Conservation (phyloP, 148 eudicot species). For the Suaeda aralocaspica region DNA sequence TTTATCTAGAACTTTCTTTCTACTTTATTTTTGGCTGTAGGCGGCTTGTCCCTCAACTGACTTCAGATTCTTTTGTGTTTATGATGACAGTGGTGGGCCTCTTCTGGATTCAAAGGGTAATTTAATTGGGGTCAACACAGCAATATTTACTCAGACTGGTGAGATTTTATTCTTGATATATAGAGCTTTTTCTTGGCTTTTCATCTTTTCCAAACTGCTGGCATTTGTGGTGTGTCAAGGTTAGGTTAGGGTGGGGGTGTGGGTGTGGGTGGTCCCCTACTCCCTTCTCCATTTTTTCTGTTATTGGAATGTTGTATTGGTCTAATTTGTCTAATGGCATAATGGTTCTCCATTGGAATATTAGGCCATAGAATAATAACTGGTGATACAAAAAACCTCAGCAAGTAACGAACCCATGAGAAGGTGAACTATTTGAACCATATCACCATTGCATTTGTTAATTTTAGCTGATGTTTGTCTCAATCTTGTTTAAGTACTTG, state of each 20-base stretch:
- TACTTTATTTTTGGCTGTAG: not conserved
- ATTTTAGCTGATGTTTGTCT: not conserved
- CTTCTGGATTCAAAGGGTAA: slow-evolving; percentile 88
- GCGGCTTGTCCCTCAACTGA: not conserved
- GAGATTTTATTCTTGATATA: slow-evolving; percentile 13
- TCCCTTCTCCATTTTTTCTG: no score
- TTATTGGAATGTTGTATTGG: no score
- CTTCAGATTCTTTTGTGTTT: slow-evolving; percentile 2
- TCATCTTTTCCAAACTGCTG: not conserved
- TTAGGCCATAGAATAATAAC: no score
- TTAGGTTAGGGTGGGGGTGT: not conserved
- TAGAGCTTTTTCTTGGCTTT: not conserved
- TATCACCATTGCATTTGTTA: no score
- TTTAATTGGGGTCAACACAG: slow-evolving; percentile 92
- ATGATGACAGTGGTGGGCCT: slow-evolving; percentile 86
- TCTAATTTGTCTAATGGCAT: no score
- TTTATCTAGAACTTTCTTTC: not conserved
- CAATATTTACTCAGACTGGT: slow-evolving; percentile 97
- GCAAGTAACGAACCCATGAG: no score
- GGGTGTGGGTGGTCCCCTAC: no score
- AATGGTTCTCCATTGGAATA: no score
- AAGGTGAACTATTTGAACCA: no score
- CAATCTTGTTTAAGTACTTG: not conserved
- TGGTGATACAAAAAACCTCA: no score
- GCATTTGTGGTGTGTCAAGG: not conserved